These are phyloP conservation scores for Penicillium sp. DNA, from an alignment of 2,329 filamentous ascomycete genomes.

Conservation along the genomic window DNA sequence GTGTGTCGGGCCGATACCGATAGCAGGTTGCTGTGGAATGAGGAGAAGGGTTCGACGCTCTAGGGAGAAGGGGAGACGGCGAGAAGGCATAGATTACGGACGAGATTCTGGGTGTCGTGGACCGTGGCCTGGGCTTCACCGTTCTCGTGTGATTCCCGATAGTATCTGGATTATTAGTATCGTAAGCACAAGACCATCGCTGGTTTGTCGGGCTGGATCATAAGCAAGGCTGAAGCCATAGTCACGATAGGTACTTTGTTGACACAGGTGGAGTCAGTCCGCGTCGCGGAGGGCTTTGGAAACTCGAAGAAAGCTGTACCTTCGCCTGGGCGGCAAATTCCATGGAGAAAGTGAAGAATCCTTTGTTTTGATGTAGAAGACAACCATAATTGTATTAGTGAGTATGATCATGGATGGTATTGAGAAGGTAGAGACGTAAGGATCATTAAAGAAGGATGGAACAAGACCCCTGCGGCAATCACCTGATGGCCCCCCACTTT, in stretches of 20 bases:
- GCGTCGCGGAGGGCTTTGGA: not conserved
- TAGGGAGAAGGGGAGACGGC: slow-evolving; percentile 51
- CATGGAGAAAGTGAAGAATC: not conserved
- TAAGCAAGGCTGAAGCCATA: slow-evolving; percentile 33
- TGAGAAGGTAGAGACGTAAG: not conserved
- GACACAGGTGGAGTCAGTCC: slow-evolving; percentile 34
- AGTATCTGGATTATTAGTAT: not conserved
- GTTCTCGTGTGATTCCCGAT: slow-evolving; percentile 41
- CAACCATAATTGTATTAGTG: not conserved
- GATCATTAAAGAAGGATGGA: not conserved
- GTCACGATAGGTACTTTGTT: slow-evolving; percentile 33
- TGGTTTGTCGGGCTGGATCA: slow-evolving; percentile 3
- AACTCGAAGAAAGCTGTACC: not conserved
- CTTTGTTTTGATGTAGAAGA: not conserved
- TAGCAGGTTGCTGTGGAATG: slow-evolving; percentile 41
- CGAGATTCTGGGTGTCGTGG: slow-evolving; percentile 46
- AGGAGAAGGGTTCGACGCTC: slow-evolving; percentile 49
- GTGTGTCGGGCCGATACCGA: slow-evolving; percentile 42
- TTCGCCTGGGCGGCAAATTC: not conserved
- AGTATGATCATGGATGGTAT: not conserved
- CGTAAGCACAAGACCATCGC: not conserved
- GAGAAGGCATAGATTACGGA: slow-evolving; percentile 43
- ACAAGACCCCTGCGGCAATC: slow-evolving; percentile 1
- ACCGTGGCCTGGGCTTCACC: slow-evolving; percentile 51
- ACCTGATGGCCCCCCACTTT: slow-evolving; percentile 10